These are phyloP conservation scores for Hypoxylon sp. DNA, from an alignment of 2,329 filamentous ascomycete genomes.

Conservation along the genomic window DNA sequence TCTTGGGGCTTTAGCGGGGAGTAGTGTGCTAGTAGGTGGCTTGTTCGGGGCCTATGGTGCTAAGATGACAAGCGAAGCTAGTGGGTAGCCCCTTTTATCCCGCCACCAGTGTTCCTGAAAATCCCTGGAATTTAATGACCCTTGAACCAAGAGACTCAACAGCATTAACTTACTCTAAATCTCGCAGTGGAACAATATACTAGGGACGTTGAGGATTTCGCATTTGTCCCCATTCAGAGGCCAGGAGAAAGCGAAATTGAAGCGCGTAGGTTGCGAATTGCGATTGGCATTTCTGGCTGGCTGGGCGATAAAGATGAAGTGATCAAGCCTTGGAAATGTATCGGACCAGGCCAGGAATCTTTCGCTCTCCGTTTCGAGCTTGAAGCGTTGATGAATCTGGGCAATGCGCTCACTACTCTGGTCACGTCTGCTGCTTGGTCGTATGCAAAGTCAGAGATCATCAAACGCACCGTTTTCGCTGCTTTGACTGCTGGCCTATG, in stretches of 20 bases:
- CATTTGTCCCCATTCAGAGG: conserved; percentile 78
- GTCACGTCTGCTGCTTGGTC: conserved; percentile 88
- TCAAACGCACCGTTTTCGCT: conserved; percentile 66
- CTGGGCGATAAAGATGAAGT: conserved; percentile 80
- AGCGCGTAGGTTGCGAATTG: conserved; percentile 80
- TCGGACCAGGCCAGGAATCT: conserved; percentile 78
- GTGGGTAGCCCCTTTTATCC: conserved; percentile 26
- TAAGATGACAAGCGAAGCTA: conserved; percentile 85
- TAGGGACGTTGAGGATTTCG: conserved; percentile 90
- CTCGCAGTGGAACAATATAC: conserved; percentile 82
- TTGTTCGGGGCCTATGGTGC: conserved; percentile 91
- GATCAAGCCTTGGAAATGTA: conserved; percentile 80
- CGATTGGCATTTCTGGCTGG: conserved; percentile 88
- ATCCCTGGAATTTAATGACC: neutral
- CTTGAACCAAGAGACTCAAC: neutral
- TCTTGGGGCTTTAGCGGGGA: conserved; percentile 84
- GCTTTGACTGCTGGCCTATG: conserved; percentile 72
- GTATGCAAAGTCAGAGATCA: conserved; percentile 71
- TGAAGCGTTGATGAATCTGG: conserved; percentile 81
- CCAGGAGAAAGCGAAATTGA: conserved; percentile 62
- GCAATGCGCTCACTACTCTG: conserved; percentile 82
- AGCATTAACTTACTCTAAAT: conserved; percentile 9
- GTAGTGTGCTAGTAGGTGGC: conserved; percentile 82
- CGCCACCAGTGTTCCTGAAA: too few species aligned
- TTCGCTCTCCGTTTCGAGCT: conserved; percentile 90